These are phyloP conservation scores for Fusarium sororula DNA, from an alignment of 2,329 filamentous ascomycete species.

Conservation along the genomic window DNA sequence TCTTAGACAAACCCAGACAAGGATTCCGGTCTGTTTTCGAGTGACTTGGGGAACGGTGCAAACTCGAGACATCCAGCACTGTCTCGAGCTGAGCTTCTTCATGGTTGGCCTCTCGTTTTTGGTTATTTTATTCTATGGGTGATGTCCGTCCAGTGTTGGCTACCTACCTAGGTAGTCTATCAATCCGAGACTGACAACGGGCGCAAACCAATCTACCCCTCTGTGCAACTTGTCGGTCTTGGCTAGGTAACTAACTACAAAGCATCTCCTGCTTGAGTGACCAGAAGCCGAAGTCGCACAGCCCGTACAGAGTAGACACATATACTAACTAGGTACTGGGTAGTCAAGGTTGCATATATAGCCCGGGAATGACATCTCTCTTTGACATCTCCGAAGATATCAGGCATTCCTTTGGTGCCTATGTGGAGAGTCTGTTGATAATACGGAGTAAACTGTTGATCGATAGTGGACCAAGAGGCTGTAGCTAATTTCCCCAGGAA, in stretches of 20 bases:
- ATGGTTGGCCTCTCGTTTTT: constrained; percentile 11
- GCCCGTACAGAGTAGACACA: neutral
- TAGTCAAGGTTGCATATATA: constrained; percentile 1
- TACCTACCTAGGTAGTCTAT: neutral
- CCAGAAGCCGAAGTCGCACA: constrained; percentile 22
- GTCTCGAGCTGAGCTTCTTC: constrained; percentile 13
- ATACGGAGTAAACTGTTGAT: constrained; percentile 4
- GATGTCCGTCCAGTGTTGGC: neutral
- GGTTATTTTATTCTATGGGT: constrained; percentile 8
- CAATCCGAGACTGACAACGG: constrained; percentile 20
- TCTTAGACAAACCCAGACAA: constrained; percentile 32
- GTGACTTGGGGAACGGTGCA: constrained; percentile 45
- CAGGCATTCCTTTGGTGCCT: constrained; percentile 13
- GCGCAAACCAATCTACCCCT: constrained; percentile 25
- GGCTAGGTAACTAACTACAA: neutral
- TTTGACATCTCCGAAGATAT: constrained; percentile 12
- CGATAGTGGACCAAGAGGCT: constrained; percentile 10
- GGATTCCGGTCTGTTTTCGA: constrained; percentile 49
- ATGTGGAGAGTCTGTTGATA: neutral
- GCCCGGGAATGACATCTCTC: neutral
- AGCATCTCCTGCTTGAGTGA: constrained; percentile 16
- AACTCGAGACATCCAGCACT: constrained; percentile 25
- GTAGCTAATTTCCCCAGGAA: constrained; percentile 11
- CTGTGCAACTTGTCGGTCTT: constrained; percentile 24
- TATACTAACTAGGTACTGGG: neutral